Conservation (phyloP, 257 asterid genomes). For the Nicotiana attenuata region DNA sequence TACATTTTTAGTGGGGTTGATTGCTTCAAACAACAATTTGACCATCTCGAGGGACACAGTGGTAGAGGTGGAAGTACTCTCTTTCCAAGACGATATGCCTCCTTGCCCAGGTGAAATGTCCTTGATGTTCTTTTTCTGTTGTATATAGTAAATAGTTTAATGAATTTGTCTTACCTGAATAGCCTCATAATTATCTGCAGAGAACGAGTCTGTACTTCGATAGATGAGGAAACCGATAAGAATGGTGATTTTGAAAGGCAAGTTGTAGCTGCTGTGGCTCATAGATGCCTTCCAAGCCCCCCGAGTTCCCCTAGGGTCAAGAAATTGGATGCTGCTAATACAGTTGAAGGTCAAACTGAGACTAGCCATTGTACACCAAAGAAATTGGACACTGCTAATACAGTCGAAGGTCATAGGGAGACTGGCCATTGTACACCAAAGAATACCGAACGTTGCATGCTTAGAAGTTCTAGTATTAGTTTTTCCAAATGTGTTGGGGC, state of each 20-base stretch:
- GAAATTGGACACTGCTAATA: constrained; percentile 36
- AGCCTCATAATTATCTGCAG: constrained; percentile 28
- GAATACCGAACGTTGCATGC: constrained; percentile 75
- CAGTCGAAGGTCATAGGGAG: constrained; percentile 31
- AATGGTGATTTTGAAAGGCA: constrained; percentile 36
- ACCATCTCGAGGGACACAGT: constrained; percentile 69
- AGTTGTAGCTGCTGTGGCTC: constrained; percentile 39
- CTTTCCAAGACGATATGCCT: constrained; percentile 82
- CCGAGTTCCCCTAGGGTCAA: constrained; percentile 31
- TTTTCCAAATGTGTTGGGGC: constrained; percentile 76
- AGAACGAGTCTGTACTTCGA: constrained; percentile 76
- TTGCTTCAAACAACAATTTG: constrained; percentile 82
- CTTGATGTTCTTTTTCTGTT: not conserved
- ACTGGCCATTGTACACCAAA: constrained; percentile 46
- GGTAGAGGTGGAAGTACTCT: constrained; percentile 48
- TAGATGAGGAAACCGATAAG: constrained; percentile 56
- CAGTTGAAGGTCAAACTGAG: constrained; percentile 31
- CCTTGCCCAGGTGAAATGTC: constrained; percentile 69
- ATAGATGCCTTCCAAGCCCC: constrained; percentile 55
- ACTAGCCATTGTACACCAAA: constrained; percentile 43
- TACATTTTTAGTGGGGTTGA: constrained; percentile 57
- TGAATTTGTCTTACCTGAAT: constrained; percentile 6
- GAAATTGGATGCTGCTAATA: constrained; percentile 33
- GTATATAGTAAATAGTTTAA: not conserved
- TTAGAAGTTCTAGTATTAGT: constrained; percentile 82